These are phyloP conservation scores for Podospora pseudoanserina DNA, from an alignment of 495 filamentous ascomycete genomes.

Conservation along the genomic window DNA sequence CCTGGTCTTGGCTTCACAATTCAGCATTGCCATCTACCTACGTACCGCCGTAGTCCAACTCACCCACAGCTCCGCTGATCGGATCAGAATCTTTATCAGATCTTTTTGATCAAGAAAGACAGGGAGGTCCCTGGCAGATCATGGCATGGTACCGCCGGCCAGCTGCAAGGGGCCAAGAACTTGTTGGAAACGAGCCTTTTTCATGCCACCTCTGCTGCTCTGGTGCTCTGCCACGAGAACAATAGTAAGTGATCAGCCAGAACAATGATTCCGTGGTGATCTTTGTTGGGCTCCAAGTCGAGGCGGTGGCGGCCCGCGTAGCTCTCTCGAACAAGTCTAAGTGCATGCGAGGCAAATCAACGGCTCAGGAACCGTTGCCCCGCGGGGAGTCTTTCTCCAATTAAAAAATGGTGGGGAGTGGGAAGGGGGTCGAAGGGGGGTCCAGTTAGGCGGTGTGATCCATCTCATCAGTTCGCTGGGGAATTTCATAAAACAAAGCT, in stretches of 20 bases:
- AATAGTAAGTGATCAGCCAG: neutral
- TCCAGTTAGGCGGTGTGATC: constrained; percentile 10
- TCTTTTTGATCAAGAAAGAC: neutral
- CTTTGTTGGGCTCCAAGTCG: constrained; percentile 2
- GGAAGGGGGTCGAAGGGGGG: neutral
- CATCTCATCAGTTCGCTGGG: neutral
- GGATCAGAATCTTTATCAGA: constrained; percentile 7
- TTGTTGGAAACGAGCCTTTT: neutral
- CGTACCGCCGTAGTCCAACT: neutral
- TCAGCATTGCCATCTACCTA: too few relatives aligned
- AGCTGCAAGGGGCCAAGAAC: constrained; percentile 1
- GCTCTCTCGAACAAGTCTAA: neutral
- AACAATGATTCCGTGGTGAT: neutral
- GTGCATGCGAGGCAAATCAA: neutral
- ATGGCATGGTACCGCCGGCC: neutral
- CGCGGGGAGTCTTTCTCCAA: neutral
- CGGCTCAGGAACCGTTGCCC: constrained; percentile 1
- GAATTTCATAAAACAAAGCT: constrained; percentile 6
- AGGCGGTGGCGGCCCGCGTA: constrained; percentile 1
- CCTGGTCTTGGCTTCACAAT: neutral
- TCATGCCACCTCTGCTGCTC: neutral
- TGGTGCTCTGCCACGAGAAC: neutral
- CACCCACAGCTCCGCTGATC: constrained; percentile 1
- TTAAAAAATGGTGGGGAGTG: constrained; percentile 5
- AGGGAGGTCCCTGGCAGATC: neutral